Evolutionary conservation across 768 basidiomycete genomes (phyloP).

Genomic region (Rhizopogon roseolus): DNA sequence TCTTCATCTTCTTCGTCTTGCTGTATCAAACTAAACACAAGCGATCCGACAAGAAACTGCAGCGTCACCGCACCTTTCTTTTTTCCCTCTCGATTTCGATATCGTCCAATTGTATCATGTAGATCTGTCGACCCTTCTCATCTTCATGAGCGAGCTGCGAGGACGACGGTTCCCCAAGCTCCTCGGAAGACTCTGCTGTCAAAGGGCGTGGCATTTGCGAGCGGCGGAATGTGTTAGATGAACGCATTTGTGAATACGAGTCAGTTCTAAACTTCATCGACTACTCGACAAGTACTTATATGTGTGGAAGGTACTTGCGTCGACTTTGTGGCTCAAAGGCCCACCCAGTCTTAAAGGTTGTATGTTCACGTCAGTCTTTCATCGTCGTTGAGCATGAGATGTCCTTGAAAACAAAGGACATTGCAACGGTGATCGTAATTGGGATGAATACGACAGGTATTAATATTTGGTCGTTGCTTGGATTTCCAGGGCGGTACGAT

Average conservation of each 20-base stretch:
- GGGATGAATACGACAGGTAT: not conserved
- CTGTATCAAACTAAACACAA: not conserved
- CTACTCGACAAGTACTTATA: not conserved
- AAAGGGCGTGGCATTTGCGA: conserved; percentile 6
- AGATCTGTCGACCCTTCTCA: conserved; percentile 1
- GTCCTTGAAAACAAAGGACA: not conserved
- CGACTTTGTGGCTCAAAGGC: conserved; percentile 4
- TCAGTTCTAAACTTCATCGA: not conserved
- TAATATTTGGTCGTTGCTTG: not conserved
- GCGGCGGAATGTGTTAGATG: not conserved
- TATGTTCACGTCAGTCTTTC: not conserved
- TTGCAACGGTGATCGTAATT: too few relatives aligned
- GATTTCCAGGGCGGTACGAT: too few relatives aligned
- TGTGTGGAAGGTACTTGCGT: not conserved
- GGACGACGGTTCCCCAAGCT: conserved; percentile 1
- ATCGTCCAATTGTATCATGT: conserved; percentile 4
- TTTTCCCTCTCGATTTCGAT: conserved; percentile 3
- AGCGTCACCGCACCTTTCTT: not conserved
- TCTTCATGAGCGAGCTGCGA: conserved; percentile 10
- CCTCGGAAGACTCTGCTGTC: conserved; percentile 7
- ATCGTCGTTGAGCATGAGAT: not conserved
- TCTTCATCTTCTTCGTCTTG: conserved; percentile 8
- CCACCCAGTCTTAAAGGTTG: not conserved
- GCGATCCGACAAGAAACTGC: not conserved
- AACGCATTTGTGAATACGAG: not conserved